A percentile compares a stretch with the other conserved stretches of the same genome.
Conservation (phyloP, 2,329 filamentous ascomycete genomes). For the Alternaria solani region DNA sequence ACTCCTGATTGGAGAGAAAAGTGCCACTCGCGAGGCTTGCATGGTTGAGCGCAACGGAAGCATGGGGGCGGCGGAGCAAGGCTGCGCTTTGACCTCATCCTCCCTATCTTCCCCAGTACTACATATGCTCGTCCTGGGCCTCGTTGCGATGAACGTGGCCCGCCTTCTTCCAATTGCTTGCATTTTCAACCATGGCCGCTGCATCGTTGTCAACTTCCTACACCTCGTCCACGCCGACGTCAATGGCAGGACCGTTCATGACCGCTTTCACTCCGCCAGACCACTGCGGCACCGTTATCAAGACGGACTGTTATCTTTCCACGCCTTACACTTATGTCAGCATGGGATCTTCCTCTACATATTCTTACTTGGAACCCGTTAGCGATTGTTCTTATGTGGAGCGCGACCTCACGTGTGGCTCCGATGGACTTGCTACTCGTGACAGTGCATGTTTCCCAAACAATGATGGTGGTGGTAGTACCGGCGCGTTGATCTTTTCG, state of each 20-base stretch:
- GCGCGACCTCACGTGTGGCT: slow-evolving; percentile 5
- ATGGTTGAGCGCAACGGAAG: background rate
- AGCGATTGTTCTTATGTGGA: background rate
- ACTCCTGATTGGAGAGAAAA: background rate
- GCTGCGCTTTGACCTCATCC: slow-evolving; percentile 1
- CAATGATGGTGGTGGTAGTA: background rate
- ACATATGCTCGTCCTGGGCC: background rate
- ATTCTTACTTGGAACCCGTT: background rate
- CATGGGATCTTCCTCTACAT: background rate
- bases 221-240: background rate
- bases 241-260: background rate
- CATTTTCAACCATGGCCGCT: background rate
- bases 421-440: background rate
- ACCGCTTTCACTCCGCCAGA: slow-evolving; percentile 2
- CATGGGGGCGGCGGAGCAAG: slow-evolving; percentile 3
- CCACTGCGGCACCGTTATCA: background rate
- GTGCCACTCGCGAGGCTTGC: background rate
- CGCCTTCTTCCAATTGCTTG: background rate
- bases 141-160: background rate
- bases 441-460: slow-evolving; percentile 7
- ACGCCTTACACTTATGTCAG: background rate
- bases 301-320: background rate
- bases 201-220: background rate
- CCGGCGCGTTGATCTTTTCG: background rate
- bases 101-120: background rate